Evolutionary conservation across 495 filamentous ascomycete species (phyloP), one percentile per base, ranked within the genome.

Genomic region (Lepidopterella palustris): DNA sequence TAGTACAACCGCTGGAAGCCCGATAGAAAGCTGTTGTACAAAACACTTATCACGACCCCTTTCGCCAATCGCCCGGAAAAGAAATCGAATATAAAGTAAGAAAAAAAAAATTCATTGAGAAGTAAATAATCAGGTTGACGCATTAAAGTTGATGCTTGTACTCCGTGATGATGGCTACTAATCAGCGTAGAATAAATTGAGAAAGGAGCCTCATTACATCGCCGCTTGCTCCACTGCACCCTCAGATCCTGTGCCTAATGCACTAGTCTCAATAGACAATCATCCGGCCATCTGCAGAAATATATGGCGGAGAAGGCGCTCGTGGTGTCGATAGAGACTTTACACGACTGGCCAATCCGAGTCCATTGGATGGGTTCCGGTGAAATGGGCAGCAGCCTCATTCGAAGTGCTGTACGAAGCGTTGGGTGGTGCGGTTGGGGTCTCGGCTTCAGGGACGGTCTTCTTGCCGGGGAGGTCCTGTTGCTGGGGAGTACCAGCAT

Each of bases 331-430:
- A 50, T 21, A 42, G 15, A 31, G 40, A 18, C 13, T 55, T 66
- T 51, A 73, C 27, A 57, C 64, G 18, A 72, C 81, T 29, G 77
- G 76, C 80, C 80, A 84, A 70, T 84, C 81, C 47, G 80, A 82
- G 70, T 84, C 81, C 45, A 76, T 66, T n/a, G 79, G 80, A 39
- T 69, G 63, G 32, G 27, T 40, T 15, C 31, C 57, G 20, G 57
- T 29, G 25, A 60, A 21, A 27, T 45, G 24, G 25, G 50, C 50
- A 20, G 26, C 26, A 24, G 40, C 35, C 15, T 27, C 51, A 21
- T 18, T 39, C 28, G 40, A 47, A 4, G 58, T 39, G 6, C 60
- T 47, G 42, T 47, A 67, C 4, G 48, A 26, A 26, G 55, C 50
- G 4, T 27, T 21, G 24, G 63, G 51, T 21, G 32, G 47, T 24